Evolutionary conservation across 2,329 filamentous ascomycete species (phyloP).

Genomic region (Neocatenulostroma microsporum): DNA sequence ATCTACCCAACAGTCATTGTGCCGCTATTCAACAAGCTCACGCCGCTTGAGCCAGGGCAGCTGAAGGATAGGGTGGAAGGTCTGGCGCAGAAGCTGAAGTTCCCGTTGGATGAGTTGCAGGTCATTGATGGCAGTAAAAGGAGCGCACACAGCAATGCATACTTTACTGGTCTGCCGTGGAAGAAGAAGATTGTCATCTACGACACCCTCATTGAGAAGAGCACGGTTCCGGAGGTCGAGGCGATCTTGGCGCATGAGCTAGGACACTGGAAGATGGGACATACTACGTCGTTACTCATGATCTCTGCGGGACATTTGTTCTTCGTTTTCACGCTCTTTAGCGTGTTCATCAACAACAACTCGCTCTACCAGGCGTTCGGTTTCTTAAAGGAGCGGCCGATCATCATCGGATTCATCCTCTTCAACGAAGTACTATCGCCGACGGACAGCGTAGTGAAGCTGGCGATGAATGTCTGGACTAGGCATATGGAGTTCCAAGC

Average conservation of each 20-base stretch:
- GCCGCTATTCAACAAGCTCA: conserved; percentile 96
- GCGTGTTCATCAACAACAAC: conserved; percentile 90
- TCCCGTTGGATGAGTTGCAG: conserved; percentile 85
- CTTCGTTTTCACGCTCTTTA: conserved; percentile 95
- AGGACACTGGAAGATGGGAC: conserved; percentile 92
- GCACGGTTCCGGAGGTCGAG: conserved; percentile 81
- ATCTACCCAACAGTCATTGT: conserved; percentile 93
- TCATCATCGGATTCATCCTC: conserved; percentile 93
- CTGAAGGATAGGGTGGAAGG: conserved; percentile 83
- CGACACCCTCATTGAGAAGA: conserved; percentile 95
- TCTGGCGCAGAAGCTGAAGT: conserved; percentile 74
- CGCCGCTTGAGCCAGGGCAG: conserved; percentile 75
- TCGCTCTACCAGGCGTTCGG: conserved; percentile 89
- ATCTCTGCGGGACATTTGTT: conserved; percentile 82
- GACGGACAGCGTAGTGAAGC: conserved; percentile 89
- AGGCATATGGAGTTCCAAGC: conserved; percentile 95
- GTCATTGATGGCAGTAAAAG: conserved; percentile 91
- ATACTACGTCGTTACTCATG: conserved; percentile 83
- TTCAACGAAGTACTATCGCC: conserved; percentile 96
- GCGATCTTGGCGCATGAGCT: conserved; percentile 93
- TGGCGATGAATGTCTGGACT: conserved; percentile 92
- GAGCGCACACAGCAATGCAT: conserved; percentile 81
- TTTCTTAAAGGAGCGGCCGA: conserved; percentile 73
- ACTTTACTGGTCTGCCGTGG: conserved; percentile 96
- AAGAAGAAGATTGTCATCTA: conserved; percentile 99